Percentiles rank a stretch among this genome's conserved stretches.
Conservation (phyloP, 148 eudicot genomes). For the Diospyros kaki region DNA sequence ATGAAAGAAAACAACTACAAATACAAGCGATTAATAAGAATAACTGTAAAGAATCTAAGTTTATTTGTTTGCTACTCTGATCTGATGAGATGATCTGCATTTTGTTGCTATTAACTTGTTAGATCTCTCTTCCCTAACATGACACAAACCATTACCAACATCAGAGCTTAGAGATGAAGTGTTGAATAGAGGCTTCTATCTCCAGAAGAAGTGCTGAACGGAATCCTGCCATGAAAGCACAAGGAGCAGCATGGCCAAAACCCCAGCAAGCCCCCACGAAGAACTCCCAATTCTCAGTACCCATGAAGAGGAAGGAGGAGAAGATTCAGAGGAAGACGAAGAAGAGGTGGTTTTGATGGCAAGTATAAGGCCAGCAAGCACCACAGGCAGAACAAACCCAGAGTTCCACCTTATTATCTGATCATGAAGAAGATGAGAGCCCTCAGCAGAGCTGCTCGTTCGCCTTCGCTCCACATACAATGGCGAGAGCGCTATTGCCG, state of each 20-base stretch:
- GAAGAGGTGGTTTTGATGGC: constrained; percentile 73
- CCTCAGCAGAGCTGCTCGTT: constrained; percentile 7
- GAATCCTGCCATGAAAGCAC: constrained; percentile 79
- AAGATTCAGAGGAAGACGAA: constrained; percentile 21
- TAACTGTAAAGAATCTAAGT: no score
- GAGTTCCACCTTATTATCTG: constrained; percentile 45
- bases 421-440: constrained; percentile 21
- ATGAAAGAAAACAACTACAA: no score
- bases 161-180: no score
- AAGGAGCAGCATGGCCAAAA: constrained; percentile 60
- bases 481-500: constrained; percentile 71
- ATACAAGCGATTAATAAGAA: no score
- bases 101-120: no score
- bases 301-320: constrained; percentile 36
- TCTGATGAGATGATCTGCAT: no score
- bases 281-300: constrained; percentile 64
- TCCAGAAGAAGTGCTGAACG: constrained; percentile 74
- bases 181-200: constrained; percentile 17
- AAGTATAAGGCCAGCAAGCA: constrained; percentile 69
- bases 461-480: constrained; percentile 39
- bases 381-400: constrained; percentile 69
- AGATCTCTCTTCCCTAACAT: no score
- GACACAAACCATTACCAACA: no score
- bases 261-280: constrained; percentile 74
- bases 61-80: no score